Evolutionary conservation across 768 basidiomycete genomes (phyloP).

Genomic region (Coprinopsis cinerea): DNA sequence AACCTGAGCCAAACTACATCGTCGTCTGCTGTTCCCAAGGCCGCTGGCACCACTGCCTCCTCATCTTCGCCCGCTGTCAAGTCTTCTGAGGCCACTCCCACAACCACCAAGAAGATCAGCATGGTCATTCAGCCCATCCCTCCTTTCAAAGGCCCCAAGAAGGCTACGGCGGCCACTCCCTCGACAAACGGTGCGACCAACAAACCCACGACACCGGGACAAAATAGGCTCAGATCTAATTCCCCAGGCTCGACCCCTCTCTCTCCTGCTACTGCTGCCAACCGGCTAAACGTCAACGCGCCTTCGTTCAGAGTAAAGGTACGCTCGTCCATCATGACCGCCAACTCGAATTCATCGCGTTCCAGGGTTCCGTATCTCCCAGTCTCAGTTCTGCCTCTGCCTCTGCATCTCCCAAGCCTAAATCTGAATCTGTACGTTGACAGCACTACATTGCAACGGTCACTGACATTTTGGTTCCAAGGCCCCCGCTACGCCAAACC

Average conservation of each 20-base stretch:
- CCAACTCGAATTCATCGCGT: constrained; percentile 9
- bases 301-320: constrained; percentile 89
- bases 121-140: constrained; percentile 92
- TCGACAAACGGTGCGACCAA: constrained; percentile 13
- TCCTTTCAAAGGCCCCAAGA: constrained; percentile 76
- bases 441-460: not conserved
- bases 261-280: constrained; percentile 48
- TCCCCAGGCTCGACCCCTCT: constrained; percentile 23
- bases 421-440: constrained; percentile 46
- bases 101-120: constrained; percentile 39
- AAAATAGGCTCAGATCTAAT: constrained; percentile 18
- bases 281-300: constrained; percentile 82
- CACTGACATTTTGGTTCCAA: constrained; percentile 12
- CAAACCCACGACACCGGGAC: constrained; percentile 15
- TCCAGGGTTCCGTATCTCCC: constrained; percentile 43
- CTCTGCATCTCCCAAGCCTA: constrained; percentile 54
- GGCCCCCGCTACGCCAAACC: constrained; percentile 57
- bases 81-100: constrained; percentile 12
- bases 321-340: constrained; percentile 43
- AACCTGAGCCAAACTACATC: constrained; percentile 4
- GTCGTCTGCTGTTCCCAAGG: constrained; percentile 7
- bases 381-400: constrained; percentile 29
- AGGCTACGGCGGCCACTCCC: constrained; percentile 23
- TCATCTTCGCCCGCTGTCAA: constrained; percentile 19
- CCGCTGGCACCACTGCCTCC: constrained; percentile 12